Percentiles rank a stretch among this genome's conserved stretches.
Evolutionary conservation across 2,329 filamentous ascomycete species (phyloP).

Genomic region (Aureobasidium sp.): DNA sequence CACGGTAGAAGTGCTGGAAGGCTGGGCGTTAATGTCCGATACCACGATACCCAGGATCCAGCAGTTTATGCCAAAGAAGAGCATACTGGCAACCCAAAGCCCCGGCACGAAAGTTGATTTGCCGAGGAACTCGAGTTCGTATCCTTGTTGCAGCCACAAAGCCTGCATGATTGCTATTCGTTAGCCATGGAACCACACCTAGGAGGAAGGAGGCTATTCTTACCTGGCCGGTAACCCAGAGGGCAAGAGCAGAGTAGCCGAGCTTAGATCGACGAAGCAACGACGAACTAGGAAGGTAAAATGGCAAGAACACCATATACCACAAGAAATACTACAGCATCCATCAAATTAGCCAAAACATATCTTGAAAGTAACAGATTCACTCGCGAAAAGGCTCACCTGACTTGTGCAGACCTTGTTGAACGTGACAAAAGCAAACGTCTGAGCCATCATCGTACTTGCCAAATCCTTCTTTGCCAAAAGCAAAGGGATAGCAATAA

Average conservation of each 20-base stretch:
- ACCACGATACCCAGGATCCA: conserved; percentile 82
- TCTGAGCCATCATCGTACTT: conserved; percentile 84
- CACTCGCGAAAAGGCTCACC: conserved; percentile 43
- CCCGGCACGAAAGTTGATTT: conserved; percentile 77
- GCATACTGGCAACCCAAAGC: conserved; percentile 64
- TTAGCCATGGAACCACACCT: background rate
- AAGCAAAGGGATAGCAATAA: conserved; percentile 63
- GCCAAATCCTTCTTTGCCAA: conserved; percentile 76
- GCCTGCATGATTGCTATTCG: conserved; percentile 19
- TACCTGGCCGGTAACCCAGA: conserved; percentile 71
- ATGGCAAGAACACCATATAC: conserved; percentile 90
- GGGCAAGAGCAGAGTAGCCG: conserved; percentile 55
- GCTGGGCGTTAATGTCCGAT: conserved; percentile 44
- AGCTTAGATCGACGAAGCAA: conserved; percentile 52
- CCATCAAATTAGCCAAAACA: too few relatives aligned
- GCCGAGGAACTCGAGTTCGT: conserved; percentile 53
- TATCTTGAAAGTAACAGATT: background rate
- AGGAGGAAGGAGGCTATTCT: conserved; percentile 1
- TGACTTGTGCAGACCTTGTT: conserved; percentile 99
- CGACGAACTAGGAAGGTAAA: conserved; percentile 77
- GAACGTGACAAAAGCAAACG: conserved; percentile 93
- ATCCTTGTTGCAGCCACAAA: conserved; percentile 43
- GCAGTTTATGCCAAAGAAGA: conserved; percentile 78
- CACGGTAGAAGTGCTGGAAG: background rate
- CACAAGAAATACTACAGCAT: conserved; percentile 79